These are phyloP conservation scores for Scolecobasidium constrictum DNA, from an alignment of 2,329 filamentous ascomycete species.

Conservation along the genomic window DNA sequence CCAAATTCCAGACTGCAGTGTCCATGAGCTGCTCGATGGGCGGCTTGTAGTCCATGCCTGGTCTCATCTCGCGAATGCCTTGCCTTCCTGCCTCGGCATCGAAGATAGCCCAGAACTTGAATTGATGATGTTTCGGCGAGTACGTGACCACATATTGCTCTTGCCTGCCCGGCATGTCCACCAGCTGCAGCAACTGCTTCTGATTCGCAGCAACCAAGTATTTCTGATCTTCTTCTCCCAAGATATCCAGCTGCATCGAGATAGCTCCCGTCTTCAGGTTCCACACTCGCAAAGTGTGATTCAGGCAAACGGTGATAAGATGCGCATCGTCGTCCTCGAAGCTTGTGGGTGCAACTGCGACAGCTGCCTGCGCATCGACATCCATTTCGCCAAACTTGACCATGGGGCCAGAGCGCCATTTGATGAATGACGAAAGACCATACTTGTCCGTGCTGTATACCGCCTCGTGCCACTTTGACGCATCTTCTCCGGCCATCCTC, in stretches of 20 bases:
- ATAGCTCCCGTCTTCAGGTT: constrained; percentile 73
- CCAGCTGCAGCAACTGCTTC: constrained; percentile 62
- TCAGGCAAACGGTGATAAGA: constrained; percentile 73
- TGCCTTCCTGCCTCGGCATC: constrained; percentile 47
- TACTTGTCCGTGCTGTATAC: constrained; percentile 66
- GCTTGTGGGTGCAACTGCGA: constrained; percentile 37
- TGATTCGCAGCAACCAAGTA: constrained; percentile 73
- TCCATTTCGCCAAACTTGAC: constrained; percentile 59
- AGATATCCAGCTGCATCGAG: constrained; percentile 64
- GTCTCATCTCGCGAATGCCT: constrained; percentile 61
- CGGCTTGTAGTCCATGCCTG: constrained; percentile 52
- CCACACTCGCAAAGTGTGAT: constrained; percentile 85
- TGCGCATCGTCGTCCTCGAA: constrained; percentile 35
- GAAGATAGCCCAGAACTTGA: constrained; percentile 83
- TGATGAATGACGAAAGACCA: constrained; percentile 55
- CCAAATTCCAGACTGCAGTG: constrained; percentile 40
- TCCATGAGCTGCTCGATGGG: constrained; percentile 41
- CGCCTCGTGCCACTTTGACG: constrained; percentile 53
- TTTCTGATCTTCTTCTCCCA: constrained; percentile 42
- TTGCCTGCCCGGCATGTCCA: constrained; percentile 43
- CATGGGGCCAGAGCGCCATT: constrained; percentile 54
- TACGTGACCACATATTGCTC: constrained; percentile 62
- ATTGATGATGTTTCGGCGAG: constrained; percentile 79
- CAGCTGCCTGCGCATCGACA: constrained; percentile 47
- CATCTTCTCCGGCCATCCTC: constrained; percentile 20